These are phyloP conservation scores for Vigna reflexopilosa DNA, from an alignment of 306 rosid genomes.

Conservation along the genomic window DNA sequence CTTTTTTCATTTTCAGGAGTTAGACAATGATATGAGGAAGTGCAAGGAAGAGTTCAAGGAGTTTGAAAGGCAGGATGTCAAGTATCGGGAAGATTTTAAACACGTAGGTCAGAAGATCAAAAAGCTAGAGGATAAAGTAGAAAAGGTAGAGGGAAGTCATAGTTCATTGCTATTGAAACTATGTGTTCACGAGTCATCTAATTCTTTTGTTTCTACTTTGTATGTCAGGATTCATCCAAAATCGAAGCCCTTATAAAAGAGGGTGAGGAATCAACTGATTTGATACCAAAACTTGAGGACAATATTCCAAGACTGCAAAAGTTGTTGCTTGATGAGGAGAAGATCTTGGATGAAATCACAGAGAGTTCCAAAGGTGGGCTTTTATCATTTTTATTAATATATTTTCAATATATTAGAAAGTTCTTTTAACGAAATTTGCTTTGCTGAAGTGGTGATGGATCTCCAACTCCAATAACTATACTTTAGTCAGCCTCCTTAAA, in stretches of 20 bases:
- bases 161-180: constrained; percentile 23
- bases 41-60: constrained; percentile 92
- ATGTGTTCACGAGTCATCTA: constrained; percentile 23
- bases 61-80: constrained; percentile 96
- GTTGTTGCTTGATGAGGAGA: constrained; percentile 77
- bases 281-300: constrained; percentile 86
- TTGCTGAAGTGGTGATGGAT: constrained; percentile 18
- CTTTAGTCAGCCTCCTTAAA: background rate
- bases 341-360: constrained; percentile 76
- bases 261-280: constrained; percentile 69
- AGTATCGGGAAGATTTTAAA: constrained; percentile 85
- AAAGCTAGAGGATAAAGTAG: constrained; percentile 84
- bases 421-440: constrained; percentile 21
- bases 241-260: constrained; percentile 66
- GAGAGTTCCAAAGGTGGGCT: constrained; percentile 77
- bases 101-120: constrained; percentile 85
- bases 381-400: constrained; percentile 15
- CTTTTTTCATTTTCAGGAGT: constrained; percentile 63
- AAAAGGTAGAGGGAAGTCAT: constrained; percentile 63
- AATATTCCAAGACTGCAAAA: constrained; percentile 79
- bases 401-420: constrained; percentile 28
- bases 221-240: constrained; percentile 80
- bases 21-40: constrained; percentile 76
- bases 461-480: background rate
- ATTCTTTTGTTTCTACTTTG: constrained; percentile 46